Percentiles rank a stretch among this genome's conserved stretches.
These are phyloP conservation scores for Coemansia sp. DNA, from an alignment of 192 early-diverging fungal genomes.

Conservation along the genomic window DNA sequence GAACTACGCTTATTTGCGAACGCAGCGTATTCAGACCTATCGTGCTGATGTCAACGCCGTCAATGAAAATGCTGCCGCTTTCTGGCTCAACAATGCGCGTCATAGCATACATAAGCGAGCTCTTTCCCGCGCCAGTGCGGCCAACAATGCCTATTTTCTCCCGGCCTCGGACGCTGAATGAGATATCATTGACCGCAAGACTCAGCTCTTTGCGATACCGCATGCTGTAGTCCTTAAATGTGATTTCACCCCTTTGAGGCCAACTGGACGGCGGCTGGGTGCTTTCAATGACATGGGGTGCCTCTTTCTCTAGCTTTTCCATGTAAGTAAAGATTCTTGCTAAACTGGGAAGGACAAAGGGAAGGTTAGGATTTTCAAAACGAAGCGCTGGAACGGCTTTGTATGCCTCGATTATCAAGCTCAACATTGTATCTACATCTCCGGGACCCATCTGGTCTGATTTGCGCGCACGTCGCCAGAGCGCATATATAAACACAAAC, in stretches of 20 bases:
- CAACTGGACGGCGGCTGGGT: constrained; percentile 8
- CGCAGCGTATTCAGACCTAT: constrained; percentile 65
- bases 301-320: constrained; percentile 9
- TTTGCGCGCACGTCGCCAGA: background rate
- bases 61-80: constrained; percentile 60
- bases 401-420: background rate
- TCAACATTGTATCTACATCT: background rate
- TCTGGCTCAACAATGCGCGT: constrained; percentile 57
- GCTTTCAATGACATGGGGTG: constrained; percentile 6
- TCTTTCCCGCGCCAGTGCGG: constrained; percentile 61
- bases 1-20: constrained; percentile 50
- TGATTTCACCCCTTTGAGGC: constrained; percentile 21
- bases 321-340: background rate
- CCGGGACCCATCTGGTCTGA: background rate
- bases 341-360: background rate
- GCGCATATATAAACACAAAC: background rate
- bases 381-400: background rate
- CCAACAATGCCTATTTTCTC: constrained; percentile 63
- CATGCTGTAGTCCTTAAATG: constrained; percentile 32
- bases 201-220: constrained; percentile 10
- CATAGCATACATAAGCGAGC: constrained; percentile 54
- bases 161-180: constrained; percentile 48
- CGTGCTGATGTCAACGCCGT: constrained; percentile 69
- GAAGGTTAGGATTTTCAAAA: background rate
- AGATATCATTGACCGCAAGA: constrained; percentile 34